Evolutionary conservation across 2,329 filamentous ascomycete species (phyloP).

Genomic region (Fusarium neocosmosporiellum): DNA sequence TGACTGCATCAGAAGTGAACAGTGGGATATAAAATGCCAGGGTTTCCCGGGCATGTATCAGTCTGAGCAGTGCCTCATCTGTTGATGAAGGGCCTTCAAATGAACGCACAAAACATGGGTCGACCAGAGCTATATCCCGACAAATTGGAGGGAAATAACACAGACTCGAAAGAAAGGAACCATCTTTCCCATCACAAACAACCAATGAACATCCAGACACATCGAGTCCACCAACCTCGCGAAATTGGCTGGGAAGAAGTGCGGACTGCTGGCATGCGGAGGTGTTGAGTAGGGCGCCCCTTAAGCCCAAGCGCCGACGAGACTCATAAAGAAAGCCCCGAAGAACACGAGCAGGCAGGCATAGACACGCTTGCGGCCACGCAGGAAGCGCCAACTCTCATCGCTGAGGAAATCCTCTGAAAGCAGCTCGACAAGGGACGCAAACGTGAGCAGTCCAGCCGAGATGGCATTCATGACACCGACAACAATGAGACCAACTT

Average conservation of each 20-base stretch:
- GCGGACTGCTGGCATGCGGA: neutral
- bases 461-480: constrained; percentile 81
- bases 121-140: neutral
- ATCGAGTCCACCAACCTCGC: neutral
- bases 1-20: constrained; percentile 2
- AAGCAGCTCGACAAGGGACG: constrained; percentile 76
- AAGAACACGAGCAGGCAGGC: constrained; percentile 68
- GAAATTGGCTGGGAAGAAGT: neutral
- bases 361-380: constrained; percentile 62
- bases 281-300: neutral
- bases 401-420: constrained; percentile 78
- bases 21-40: neutral
- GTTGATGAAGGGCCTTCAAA: neutral
- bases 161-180: neutral
- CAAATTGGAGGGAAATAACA: neutral
- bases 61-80: neutral
- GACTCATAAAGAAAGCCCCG: constrained; percentile 71
- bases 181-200: neutral
- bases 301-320: constrained; percentile 73
- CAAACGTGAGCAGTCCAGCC: constrained; percentile 77
- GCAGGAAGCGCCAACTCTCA: constrained; percentile 68
- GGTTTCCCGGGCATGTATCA: neutral
- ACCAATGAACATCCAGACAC: neutral
- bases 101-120: neutral
- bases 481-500: constrained; percentile 75